These are phyloP conservation scores for Hawksworthiomyces lignivorus DNA, from an alignment of 2,329 filamentous ascomycete genomes.

Conservation along the genomic window DNA sequence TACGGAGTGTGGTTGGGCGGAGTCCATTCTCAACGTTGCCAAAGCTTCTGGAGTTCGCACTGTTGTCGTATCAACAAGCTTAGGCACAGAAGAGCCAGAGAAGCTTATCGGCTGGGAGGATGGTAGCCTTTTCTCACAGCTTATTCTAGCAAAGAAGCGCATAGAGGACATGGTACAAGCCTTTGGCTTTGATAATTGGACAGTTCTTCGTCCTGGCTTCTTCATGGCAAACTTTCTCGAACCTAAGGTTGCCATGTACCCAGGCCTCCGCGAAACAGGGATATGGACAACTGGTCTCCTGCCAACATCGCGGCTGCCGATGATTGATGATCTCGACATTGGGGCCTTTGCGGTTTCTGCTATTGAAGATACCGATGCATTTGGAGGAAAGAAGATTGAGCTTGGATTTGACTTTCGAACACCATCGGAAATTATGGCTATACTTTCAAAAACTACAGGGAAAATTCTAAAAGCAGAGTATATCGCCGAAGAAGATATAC, in stretches of 20 bases:
- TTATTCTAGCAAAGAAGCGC: conserved; percentile 26
- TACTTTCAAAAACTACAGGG: background rate
- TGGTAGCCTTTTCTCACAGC: background rate
- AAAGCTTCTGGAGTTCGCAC: conserved; percentile 29
- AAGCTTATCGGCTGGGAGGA: background rate
- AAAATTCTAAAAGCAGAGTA: no score
- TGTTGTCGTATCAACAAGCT: conserved; percentile 29
- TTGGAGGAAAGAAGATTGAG: background rate
- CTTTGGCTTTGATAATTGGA: conserved; percentile 34
- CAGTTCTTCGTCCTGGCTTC: conserved; percentile 40
- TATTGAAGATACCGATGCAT: conserved; percentile 17
- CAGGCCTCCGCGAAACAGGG: conserved; percentile 29
- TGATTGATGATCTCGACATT: conserved; percentile 40
- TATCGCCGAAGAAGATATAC: no score
- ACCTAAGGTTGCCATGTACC: conserved; percentile 33
- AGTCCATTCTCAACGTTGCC: conserved; percentile 28
- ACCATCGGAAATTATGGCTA: background rate
- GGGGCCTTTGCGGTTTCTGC: conserved; percentile 36
- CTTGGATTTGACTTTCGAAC: conserved; percentile 3
- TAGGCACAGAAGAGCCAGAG: conserved; percentile 12
- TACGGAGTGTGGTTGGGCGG: conserved; percentile 23
- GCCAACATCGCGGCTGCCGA: conserved; percentile 28
- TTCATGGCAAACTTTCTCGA: conserved; percentile 45
- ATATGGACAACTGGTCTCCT: conserved; percentile 29
- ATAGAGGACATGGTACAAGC: conserved; percentile 32